Percentiles rank a stretch among this genome's conserved stretches.
Evolutionary conservation across 1,284 basidiomycete species (phyloP).

Genomic region (Apiotrichum sp.): DNA sequence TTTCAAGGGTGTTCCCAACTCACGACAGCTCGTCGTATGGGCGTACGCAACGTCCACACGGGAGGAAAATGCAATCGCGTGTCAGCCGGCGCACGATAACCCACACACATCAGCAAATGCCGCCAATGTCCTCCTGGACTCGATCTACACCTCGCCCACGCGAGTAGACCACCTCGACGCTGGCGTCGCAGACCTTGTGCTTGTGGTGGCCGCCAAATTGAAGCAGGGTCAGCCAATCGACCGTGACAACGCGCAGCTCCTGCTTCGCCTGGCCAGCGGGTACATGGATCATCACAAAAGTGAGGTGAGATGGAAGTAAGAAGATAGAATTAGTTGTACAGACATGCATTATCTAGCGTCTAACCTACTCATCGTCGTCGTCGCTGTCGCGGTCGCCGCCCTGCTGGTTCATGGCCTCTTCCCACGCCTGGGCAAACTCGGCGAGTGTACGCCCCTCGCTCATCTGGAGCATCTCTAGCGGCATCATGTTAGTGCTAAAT

Average conservation of each 20-base stretch:
- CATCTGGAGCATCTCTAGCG: constrained; percentile 74
- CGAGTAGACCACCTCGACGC: constrained; percentile 12
- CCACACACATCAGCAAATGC: constrained; percentile 1
- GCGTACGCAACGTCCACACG: constrained; percentile 17
- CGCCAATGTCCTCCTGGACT: constrained; percentile 14
- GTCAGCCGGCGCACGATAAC: constrained; percentile 2
- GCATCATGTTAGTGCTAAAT: constrained; percentile 86
- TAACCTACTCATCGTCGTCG: neutral
- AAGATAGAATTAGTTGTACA: neutral
- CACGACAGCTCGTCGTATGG: constrained; percentile 27
- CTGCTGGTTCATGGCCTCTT: constrained; percentile 20
- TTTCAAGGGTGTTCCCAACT: neutral
- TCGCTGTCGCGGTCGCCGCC: neutral
- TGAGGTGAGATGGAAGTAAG: neutral
- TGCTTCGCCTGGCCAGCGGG: constrained; percentile 14
- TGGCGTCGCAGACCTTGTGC: constrained; percentile 19
- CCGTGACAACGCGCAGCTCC: constrained; percentile 13
- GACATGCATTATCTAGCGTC: neutral
- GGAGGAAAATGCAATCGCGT: neutral
- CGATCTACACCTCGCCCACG: constrained; percentile 13
- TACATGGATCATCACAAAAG: neutral
- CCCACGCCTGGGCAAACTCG: constrained; percentile 56
- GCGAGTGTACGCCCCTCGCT: constrained; percentile 65
- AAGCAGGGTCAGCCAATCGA: constrained; percentile 12
- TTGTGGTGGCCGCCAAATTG: constrained; percentile 15